Conservation (phyloP, 305 asterid species). For the Rubia tinctorum region DNA sequence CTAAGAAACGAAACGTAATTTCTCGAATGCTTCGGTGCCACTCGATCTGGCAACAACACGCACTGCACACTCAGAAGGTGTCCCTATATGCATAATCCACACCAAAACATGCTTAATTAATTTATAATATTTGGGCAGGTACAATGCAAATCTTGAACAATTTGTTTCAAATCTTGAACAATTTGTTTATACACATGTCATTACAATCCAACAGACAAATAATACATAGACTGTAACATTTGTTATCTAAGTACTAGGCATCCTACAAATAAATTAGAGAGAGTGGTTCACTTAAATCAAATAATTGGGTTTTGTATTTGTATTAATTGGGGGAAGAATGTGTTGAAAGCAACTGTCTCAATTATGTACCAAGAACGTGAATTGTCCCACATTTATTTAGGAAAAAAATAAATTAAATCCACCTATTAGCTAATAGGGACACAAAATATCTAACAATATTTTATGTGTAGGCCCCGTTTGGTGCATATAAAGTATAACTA, state of each 20-base stretch:
- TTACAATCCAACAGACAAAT: constrained; percentile 5
- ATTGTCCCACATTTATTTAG: constrained; percentile 8
- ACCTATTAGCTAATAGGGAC: constrained; percentile 20
- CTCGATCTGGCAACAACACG: constrained; percentile 2
- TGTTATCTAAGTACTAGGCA: not conserved
- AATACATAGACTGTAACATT: constrained; percentile 11
- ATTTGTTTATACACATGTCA: constrained; percentile 2
- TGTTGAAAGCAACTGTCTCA: constrained; percentile 38
- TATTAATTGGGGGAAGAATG: constrained; percentile 31
- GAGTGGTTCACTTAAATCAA: constrained; percentile 21
- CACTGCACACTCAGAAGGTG: not conserved
- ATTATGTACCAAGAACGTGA: not conserved
- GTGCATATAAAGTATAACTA: constrained; percentile 17
- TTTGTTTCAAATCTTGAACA: not conserved
- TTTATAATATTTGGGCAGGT: not conserved
- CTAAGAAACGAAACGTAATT: not conserved
- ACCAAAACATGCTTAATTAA: constrained; percentile 4
- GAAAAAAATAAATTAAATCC: not conserved
- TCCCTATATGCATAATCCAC: not conserved
- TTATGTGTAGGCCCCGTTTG: constrained; percentile 23
- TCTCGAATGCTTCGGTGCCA: not conserved
- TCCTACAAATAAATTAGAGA: constrained; percentile 11
- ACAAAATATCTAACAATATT: constrained; percentile 25
- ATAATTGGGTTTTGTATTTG: constrained; percentile 17
- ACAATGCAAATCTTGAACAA: not conserved